Base-by-base conservation (phyloP, 2,329 filamentous ascomycete species). In the Cadophora luteo-olivacea region DNA sequence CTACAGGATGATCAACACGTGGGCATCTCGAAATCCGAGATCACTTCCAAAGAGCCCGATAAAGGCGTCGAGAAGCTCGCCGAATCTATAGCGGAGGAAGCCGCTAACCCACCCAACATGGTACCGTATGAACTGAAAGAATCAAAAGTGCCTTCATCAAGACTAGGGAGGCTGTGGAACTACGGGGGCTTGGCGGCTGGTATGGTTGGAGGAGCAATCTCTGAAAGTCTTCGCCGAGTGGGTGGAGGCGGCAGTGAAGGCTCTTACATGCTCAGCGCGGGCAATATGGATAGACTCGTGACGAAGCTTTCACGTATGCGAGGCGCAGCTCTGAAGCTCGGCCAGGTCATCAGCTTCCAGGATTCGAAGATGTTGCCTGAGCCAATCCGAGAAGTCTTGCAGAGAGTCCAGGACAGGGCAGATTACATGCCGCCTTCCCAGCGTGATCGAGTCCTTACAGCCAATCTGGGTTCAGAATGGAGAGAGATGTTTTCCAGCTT, bases 361-460 rank as follows among this genome's bases (percentile, higher is more conserved):
- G 96, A 99, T 81, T 89, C 93, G 48, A 98, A 97, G 80, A 94
- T 97, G 89, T 87, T 99, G 11, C 96, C 96, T 0, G 88, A 87
- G 0, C 88, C 92, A 0, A 94, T 99, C 61, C 93, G 97, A 73
- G 88, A 95, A 76, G 93, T 99, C 1, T 83, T 99, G 14, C 94
- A 97, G 78, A 90, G 97, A 6, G 96, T 99, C 0, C 96, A 99
- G 78, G 96, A 99, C 79, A 91, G 93, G 67, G 96, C 96, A 49
- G 95, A 99, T 80, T 99, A 98, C 80, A 99, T 99, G 96, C 96
- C 96, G 0, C 87, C 93, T 2, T 97, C 90, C 79, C 96, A 99
- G 79, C 91, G 96, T 12, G 90, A 99, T 78, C 89, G 91, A 69
- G 95, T 99, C 0, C 85, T 99, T 7, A 80, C 84, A 0, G 84